These are phyloP conservation scores for Larix kaempferi DNA, from an alignment of 75 land plant genomes.

Conservation along the genomic window DNA sequence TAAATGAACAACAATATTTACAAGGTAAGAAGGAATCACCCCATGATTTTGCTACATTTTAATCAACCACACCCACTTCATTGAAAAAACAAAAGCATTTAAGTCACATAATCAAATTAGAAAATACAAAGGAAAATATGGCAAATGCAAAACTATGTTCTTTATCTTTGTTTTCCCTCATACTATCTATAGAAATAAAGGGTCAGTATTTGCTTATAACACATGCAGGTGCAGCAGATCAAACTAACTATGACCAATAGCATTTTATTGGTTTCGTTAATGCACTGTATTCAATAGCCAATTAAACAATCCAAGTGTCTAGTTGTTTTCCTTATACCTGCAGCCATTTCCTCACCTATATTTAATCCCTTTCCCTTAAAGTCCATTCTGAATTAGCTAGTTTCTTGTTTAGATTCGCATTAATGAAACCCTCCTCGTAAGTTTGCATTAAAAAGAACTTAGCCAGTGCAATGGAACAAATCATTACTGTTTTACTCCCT, in stretches of 20 bases:
- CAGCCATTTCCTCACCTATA: neutral
- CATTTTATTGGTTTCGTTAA: neutral
- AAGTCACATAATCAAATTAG: neutral
- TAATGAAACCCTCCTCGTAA: neutral
- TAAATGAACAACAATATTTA: neutral
- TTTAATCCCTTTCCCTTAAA: neutral
- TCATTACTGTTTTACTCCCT: neutral
- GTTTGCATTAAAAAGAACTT: neutral
- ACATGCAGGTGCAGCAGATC: neutral
- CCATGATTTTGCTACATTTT: neutral
- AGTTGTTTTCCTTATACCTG: neutral
- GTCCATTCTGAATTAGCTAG: neutral
- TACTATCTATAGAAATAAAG: neutral
- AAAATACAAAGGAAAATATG: neutral
- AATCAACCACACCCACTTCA: neutral
- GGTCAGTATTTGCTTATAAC: neutral
- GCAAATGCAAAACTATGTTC: neutral
- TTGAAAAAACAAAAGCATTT: neutral
- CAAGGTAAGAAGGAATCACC: neutral
- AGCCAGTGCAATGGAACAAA: neutral
- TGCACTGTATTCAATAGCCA: neutral
- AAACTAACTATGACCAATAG: neutral
- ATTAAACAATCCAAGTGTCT: neutral
- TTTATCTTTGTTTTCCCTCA: neutral
- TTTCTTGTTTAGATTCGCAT: neutral